A percentile compares a stretch with the other conserved stretches of the same genome.
Evolutionary conservation across 106 monocot species (phyloP).

Genomic region (Allium sativum): DNA sequence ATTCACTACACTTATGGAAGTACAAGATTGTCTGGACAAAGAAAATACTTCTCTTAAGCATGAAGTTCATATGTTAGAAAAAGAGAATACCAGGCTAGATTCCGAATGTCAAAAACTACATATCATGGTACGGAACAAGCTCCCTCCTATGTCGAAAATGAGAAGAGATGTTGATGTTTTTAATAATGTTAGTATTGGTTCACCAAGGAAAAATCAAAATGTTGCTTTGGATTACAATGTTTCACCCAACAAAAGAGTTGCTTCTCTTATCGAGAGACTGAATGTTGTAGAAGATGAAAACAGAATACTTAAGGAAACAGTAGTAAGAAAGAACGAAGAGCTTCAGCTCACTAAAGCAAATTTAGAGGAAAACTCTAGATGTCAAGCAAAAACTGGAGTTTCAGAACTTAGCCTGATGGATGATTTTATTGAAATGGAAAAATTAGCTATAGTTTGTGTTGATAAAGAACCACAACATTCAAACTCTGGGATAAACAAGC

Average conservation of each 20-base stretch:
- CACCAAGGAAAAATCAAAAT: conserved; percentile 20
- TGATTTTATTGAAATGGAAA: conserved; percentile 76
- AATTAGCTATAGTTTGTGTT: conserved; percentile 26
- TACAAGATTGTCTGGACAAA: conserved; percentile 40
- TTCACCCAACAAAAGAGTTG: conserved; percentile 13
- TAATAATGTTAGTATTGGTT: conserved; percentile 10
- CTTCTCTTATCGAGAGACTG: conserved; percentile 33
- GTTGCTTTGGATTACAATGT: conserved; percentile 11
- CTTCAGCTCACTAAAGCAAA: conserved; percentile 25
- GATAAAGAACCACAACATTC: conserved; percentile 13
- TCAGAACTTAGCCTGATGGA: conserved; percentile 59
- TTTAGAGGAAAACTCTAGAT: conserved; percentile 34
- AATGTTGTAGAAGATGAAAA: conserved; percentile 54
- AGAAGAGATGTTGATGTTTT: conserved; percentile 52
- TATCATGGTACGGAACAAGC: conserved; percentile 46
- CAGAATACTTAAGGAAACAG: conserved; percentile 41
- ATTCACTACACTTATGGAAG: conserved; percentile 19
- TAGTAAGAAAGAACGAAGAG: conserved; percentile 45
- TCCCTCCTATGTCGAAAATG: conserved; percentile 64
- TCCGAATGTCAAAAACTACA: conserved; percentile 58
- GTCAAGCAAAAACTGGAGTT: conserved; percentile 19
- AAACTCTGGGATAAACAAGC: conserved; percentile 5
- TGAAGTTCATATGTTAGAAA: conserved; percentile 62
- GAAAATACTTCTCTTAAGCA: conserved; percentile 47
- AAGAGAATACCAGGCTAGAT: conserved; percentile 64